Evolutionary conservation across 495 filamentous ascomycete species (phyloP).

Genomic region (Xylaria nigripes): DNA sequence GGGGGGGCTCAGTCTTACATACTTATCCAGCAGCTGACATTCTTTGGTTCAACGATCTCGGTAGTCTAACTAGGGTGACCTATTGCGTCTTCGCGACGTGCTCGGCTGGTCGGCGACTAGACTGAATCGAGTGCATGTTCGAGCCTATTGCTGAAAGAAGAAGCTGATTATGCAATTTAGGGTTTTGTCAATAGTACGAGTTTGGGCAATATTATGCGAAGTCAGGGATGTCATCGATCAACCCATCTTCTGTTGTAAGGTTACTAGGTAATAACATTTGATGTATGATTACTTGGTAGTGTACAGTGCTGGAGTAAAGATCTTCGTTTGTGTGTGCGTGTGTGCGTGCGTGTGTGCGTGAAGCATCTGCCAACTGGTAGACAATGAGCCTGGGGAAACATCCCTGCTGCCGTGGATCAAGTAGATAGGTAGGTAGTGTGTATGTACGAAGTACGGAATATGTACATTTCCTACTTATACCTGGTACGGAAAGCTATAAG

Average conservation of each 20-base stretch:
- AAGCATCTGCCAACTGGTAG: constrained; percentile 6
- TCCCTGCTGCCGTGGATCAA: too few relatives aligned
- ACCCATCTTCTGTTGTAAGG: too few relatives aligned
- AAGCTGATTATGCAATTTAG: constrained; percentile 7
- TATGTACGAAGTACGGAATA: too few relatives aligned
- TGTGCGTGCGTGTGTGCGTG: background rate
- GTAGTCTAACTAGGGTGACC: constrained; percentile 6
- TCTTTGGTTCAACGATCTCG: constrained; percentile 12
- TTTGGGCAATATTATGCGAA: constrained; percentile 12
- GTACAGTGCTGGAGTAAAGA: too few relatives aligned
- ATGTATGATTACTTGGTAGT: too few relatives aligned
- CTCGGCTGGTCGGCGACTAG: constrained; percentile 8
- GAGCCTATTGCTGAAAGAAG: constrained; percentile 8
- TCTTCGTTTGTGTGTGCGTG: too few relatives aligned
- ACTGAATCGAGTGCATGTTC: background rate
- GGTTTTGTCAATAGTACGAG: constrained; percentile 5
- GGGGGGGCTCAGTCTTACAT: background rate
- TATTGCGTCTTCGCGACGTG: constrained; percentile 5
- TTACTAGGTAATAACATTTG: too few relatives aligned
- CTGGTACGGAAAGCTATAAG: too few relatives aligned
- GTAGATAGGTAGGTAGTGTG: too few relatives aligned
- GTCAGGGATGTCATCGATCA: constrained; percentile 1
- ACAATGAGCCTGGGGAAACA: constrained; percentile 11
- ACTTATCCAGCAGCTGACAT: constrained; percentile 9
- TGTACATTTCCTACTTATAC: too few relatives aligned